Conservation (phyloP, 176 grass and related monocot genomes). For the Sorghum bicolor region Sorghum_bicolor_NCBIv3 NC_012874.2:9846001-9846500, state of each 20-base stretch:
- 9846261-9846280: too few relatives aligned
- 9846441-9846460: slow-evolving; percentile 39
- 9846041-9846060: slow-evolving; percentile 88
- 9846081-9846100: slow-evolving; percentile 19
- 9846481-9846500: slow-evolving; percentile 10
- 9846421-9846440: slow-evolving; percentile 21
- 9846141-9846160: too few relatives aligned
- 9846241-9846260: too few relatives aligned
- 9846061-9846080: slow-evolving; percentile 43
- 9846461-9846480: slow-evolving; percentile 29
- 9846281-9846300: too few relatives aligned
- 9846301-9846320: too few relatives aligned
- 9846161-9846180: too few relatives aligned
- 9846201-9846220: too few relatives aligned
- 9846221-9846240: too few relatives aligned
- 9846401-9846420: neutral
- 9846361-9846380: neutral
- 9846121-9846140: slow-evolving; percentile 16
- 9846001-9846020: slow-evolving; percentile 47
- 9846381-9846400: slow-evolving; percentile 36
- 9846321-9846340: neutral
- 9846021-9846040: slow-evolving; percentile 74
- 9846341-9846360: too few relatives aligned
- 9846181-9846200: too few relatives aligned
- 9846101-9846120: slow-evolving; percentile 26